Percentiles rank a stretch among this genome's conserved stretches.
phyloP scores from a whole-genome alignment of 805 yeast species.

The Candida glaebosa region DNA sequence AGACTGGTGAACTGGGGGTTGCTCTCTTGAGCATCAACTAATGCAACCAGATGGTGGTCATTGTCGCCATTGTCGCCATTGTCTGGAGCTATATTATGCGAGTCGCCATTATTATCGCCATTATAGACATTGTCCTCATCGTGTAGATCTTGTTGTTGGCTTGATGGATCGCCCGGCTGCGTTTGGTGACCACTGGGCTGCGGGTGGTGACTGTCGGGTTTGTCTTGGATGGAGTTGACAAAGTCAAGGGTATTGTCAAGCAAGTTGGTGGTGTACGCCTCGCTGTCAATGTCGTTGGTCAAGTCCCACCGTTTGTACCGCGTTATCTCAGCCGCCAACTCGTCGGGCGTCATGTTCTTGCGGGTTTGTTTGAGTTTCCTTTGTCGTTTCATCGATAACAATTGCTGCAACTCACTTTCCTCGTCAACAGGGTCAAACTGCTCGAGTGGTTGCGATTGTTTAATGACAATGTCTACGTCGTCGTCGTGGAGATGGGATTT shows the following conservation, averaged over 20 bases:
- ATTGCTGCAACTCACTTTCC: constrained; percentile 29
- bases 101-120: neutral
- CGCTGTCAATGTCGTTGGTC: constrained; percentile 10
- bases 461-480: neutral
- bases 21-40: neutral
- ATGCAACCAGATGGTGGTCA: neutral
- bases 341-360: constrained; percentile 20
- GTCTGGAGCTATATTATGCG: neutral
- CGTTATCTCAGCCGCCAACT: constrained; percentile 34
- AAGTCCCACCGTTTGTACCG: constrained; percentile 16
- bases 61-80: neutral
- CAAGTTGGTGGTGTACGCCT: constrained; percentile 4
- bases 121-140: neutral
- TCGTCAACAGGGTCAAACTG: constrained; percentile 11
- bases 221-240: constrained; percentile 18
- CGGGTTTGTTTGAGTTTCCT: constrained; percentile 22
- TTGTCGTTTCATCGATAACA: constrained; percentile 25
- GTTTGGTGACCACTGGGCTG: neutral
- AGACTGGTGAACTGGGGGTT: constrained; percentile 16
- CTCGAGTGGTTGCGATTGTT: neutral
- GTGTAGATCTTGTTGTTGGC: neutral
- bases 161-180: neutral
- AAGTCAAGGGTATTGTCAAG: constrained; percentile 45
- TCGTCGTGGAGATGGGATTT: neutral
- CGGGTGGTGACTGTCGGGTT: constrained; percentile 1